These are phyloP conservation scores for Laguncularia racemosa DNA, from an alignment of 345 rosid species.

Conservation along the genomic window DNA sequence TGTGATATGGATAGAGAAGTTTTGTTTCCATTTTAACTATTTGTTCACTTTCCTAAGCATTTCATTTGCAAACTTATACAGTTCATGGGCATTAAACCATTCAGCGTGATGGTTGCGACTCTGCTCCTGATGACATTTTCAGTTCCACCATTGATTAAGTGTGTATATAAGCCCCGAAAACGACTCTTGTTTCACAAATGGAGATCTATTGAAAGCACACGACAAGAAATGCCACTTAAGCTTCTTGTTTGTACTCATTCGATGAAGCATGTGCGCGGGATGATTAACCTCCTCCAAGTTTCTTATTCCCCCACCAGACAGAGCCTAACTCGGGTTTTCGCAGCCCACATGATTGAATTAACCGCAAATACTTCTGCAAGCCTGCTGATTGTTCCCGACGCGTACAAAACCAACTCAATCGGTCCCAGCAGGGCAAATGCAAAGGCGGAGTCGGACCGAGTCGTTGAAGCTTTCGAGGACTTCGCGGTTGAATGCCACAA, in stretches of 20 bases:
- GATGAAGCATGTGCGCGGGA: constrained; percentile 20
- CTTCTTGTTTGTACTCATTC: constrained; percentile 35
- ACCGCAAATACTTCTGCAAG: constrained; percentile 26
- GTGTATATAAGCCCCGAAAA: constrained; percentile 21
- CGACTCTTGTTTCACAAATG: constrained; percentile 15
- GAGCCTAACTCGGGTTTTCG: constrained; percentile 32
- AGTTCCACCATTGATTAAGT: constrained; percentile 31
- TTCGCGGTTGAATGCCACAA: constrained; percentile 16
- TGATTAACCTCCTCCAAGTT: constrained; percentile 30
- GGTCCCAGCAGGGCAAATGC: constrained; percentile 5
- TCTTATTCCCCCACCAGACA: constrained; percentile 28
- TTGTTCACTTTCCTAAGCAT: not conserved
- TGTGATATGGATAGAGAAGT: too few relatives aligned
- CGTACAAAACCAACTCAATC: constrained; percentile 8
- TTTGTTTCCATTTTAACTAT: not conserved
- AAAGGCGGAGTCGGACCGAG: constrained; percentile 24
- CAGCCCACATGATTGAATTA: constrained; percentile 51
- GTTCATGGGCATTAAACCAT: constrained; percentile 33
- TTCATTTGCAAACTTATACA: constrained; percentile 1
- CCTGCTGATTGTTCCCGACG: constrained; percentile 47
- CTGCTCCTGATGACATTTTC: constrained; percentile 32
- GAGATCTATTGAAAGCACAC: constrained; percentile 31
- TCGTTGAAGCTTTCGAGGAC: constrained; percentile 25
- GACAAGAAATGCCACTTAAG: constrained; percentile 24
- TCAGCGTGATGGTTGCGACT: constrained; percentile 25